Conservation (phyloP, 2,329 filamentous ascomycete species). For the Penicillium sp. region DNA sequence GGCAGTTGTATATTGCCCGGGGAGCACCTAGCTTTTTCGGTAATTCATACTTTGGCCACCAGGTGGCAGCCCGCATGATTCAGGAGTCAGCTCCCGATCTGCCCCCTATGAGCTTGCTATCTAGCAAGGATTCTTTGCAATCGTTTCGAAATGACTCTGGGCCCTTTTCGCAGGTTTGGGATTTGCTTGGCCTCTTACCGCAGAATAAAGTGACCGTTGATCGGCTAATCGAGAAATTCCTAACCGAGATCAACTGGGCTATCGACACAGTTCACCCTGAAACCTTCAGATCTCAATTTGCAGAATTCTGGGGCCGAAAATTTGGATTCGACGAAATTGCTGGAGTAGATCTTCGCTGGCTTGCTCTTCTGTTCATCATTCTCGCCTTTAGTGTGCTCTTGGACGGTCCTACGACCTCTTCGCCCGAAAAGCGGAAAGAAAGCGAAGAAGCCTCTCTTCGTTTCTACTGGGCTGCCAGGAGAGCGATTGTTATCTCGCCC, state of each 20-base stretch:
- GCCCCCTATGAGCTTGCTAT: conserved; percentile 25
- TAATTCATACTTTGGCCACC: conserved; percentile 36
- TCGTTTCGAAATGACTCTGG: conserved; percentile 30
- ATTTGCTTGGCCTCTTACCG: conserved; percentile 42
- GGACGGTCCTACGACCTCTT: conserved; percentile 34
- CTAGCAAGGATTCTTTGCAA: conserved; percentile 17
- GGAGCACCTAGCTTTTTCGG: conserved; percentile 35
- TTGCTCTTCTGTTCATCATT: conserved; percentile 45
- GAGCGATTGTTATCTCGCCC: conserved; percentile 44
- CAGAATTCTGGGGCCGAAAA: conserved; percentile 42
- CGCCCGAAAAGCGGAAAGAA: conserved; percentile 38
- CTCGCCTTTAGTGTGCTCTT: conserved; percentile 43
- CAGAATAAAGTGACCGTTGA: conserved; percentile 42
- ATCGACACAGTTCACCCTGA: conserved; percentile 40
- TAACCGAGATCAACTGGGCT: conserved; percentile 40
- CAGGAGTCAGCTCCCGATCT: conserved; percentile 29
- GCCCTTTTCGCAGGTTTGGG: conserved; percentile 44
- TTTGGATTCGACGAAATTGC: conserved; percentile 44
- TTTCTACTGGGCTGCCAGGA: conserved; percentile 45
- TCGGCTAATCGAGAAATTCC: conserved; percentile 35
- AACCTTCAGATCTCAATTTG: conserved; percentile 39
- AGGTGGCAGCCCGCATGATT: conserved; percentile 35
- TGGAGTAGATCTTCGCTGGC: conserved; percentile 44
- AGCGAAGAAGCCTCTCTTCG: conserved; percentile 42
- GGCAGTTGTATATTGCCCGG: conserved; percentile 33